phyloP scores from a whole-genome alignment of 148 eudicot genomes.

The Nepenthes gracilis region DNA sequence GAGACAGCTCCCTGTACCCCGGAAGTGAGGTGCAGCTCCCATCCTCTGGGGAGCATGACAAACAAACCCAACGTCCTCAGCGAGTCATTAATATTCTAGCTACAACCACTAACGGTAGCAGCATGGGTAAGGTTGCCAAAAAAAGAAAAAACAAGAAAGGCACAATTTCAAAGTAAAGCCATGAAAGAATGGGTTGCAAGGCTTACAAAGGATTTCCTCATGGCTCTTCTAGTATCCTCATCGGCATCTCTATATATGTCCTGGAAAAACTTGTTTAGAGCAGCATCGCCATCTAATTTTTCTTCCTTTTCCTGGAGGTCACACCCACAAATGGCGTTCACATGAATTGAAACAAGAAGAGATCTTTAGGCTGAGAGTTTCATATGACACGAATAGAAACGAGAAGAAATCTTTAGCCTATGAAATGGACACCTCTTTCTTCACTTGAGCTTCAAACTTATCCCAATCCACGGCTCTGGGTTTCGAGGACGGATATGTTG shows the following conservation, averaged over 20 bases:
- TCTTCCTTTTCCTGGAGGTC: conserved; percentile 84
- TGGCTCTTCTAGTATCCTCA: conserved; percentile 86
- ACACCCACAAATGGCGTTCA: background rate
- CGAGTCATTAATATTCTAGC: too few relatives aligned
- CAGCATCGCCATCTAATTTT: conserved; percentile 95
- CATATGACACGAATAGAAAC: background rate
- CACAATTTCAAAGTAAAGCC: background rate
- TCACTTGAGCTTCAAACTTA: conserved; percentile 91
- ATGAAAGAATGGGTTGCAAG: background rate
- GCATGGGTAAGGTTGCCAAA: too few relatives aligned
- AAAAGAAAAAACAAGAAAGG: too few relatives aligned
- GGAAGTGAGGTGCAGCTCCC: too few relatives aligned
- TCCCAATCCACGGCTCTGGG: conserved; percentile 72
- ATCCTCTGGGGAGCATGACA: too few relatives aligned
- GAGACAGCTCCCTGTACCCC: too few relatives aligned
- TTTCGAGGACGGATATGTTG: conserved; percentile 77
- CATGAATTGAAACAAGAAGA: background rate
- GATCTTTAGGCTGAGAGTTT: background rate
- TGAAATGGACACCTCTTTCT: conserved; percentile 53
- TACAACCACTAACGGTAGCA: too few relatives aligned
- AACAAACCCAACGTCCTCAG: too few relatives aligned
- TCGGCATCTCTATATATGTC: conserved; percentile 84
- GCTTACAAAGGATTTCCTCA: conserved; percentile 97
- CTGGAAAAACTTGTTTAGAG: conserved; percentile 88
- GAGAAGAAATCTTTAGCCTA: background rate